Base-by-base conservation (phyloP, 2,329 filamentous ascomycete genomes). In the Colletotrichum magnum region DNA sequence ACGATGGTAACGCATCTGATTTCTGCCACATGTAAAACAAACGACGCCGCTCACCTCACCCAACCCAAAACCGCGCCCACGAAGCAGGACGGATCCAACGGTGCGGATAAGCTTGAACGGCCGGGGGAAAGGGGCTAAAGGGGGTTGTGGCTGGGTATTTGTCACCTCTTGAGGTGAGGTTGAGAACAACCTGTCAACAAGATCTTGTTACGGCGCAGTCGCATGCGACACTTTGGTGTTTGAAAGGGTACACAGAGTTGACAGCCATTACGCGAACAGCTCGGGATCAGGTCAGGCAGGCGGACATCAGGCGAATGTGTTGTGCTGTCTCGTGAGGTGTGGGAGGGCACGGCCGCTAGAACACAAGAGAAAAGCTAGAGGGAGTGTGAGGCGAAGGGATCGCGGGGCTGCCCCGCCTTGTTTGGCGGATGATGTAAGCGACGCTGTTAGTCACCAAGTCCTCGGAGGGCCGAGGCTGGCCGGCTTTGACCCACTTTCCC, bases 391-490 rank as follows among this genome's bases (percentile, higher is more conserved):
- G 43, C 28, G 43, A 36, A 36, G 39, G 54, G 39, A 16, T 21
- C 41, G 21, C 24, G 9, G 24, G n/a, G 52, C 7, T 36, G 7
- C 7, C 32, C 32, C 32, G 41, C 16, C n/a, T 16, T 57, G n/a
- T n/a, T 2, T 18, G 18, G 4, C 16, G 21, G 43, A 18, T 60
- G 62, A 60, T 26, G 24, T 59, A 69, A 69, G 61, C 62, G 13
- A 10, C 7, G 16, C 41, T n/a, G 57, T 69, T 69, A 69, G 66
- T 69, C 62, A 69, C 32, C 6, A 5, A 24, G 36, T 13, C 3
- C 5, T 6, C 18, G n/a, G 15, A 60, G 36, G 56, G 66, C 66
- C 66, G 66, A 69, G 26, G 62, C 66, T 69, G 66, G 66, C 66
- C 66, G 62, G 6, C 15, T n/a, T 16, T 24, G 24, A 7, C n/a